Evolutionary conservation across 305 asterid genomes (phyloP), one percentile per base, ranked within the genome.

Genomic region (Solanum aculeatissimum): DNA sequence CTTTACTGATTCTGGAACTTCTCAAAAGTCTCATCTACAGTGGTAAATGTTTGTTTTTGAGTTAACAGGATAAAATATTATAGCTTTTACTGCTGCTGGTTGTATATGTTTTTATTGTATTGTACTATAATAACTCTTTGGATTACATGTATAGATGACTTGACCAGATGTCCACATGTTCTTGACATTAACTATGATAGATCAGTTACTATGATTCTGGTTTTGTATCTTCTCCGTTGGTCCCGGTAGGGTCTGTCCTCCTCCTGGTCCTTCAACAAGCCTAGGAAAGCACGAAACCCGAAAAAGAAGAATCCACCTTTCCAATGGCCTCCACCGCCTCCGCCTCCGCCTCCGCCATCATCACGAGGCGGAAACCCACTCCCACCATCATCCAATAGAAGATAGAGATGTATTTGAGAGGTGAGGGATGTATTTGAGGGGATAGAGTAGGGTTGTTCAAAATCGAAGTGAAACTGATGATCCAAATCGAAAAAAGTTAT

Each of bases 241-340:
- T 84, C 91, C 57, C 83, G 57, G 47, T 92, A 92, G 55, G 92
- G 89, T 55, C 92, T 91, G 82, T 92, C 95, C 19, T 90, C 90
- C 87, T 95, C 98, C 88, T 90, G 87, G 88, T 95, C 97, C 90
- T 91, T 95, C 65, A 95, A 83, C 81, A 92, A 87, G 55, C 97
- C 93, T 79, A 93, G 85, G 40, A 95, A 88, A 84, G 93, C 97
- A 87, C 94, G 96, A 87, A 95, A 94, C 4, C 94, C 97, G 5
- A 94, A 94, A 82, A 92, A 89, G 92, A 94, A 93, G 92, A 93
- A 93, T 12, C 98, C 98, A 23, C 98, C 98, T 0, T 97, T 90
- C 92, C 92, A 94, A 81, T 86, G 84, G 63, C 95, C 96, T 10
- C 98, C 97, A 0, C 98, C 98, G 0, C 98, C 97, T 0, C 98